A percentile compares a stretch with the other conserved stretches of the same genome.
Conservation (phyloP, 202 grass and related monocot species). For the Panicum hallii region DNA sequence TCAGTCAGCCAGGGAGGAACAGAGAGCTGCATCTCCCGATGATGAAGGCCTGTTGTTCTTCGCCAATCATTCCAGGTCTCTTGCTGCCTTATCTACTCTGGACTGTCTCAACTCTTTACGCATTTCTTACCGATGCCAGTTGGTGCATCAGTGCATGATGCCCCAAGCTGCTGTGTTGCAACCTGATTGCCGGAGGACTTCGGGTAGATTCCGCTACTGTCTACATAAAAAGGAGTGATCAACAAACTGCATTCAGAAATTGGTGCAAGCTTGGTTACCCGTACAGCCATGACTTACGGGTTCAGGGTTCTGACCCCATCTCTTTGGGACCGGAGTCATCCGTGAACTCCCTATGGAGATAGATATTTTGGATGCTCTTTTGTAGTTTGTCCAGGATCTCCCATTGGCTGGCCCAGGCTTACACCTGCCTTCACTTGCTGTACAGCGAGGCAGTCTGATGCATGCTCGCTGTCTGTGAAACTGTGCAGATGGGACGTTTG, state of each 20-base stretch:
- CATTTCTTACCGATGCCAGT: slow-evolving; percentile 21
- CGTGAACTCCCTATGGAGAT: slow-evolving; percentile 22
- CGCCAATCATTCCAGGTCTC: neutral
- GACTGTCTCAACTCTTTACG: neutral
- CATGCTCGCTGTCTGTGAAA: slow-evolving; percentile 13
- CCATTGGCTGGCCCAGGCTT: neutral
- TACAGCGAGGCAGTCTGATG: neutral
- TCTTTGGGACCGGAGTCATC: neutral
- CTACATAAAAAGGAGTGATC: neutral
- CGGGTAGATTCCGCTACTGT: neutral
- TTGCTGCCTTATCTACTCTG: slow-evolving; percentile 19
- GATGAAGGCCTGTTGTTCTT: slow-evolving; percentile 30
- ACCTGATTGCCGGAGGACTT: neutral
- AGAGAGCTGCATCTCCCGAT: slow-evolving; percentile 47
- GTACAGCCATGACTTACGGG: neutral
- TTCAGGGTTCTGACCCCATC: slow-evolving; percentile 15
- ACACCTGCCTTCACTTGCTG: neutral
- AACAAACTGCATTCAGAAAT: slow-evolving; percentile 17
- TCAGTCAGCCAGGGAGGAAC: slow-evolving; percentile 50
- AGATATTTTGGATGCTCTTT: slow-evolving; percentile 24
- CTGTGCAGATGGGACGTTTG: slow-evolving; percentile 7
- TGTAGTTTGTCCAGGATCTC: neutral
- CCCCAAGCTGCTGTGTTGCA: slow-evolving; percentile 28
- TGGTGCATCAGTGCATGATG: neutral
- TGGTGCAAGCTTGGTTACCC: neutral